Evolutionary conservation across 2,329 filamentous ascomycete species (phyloP).

Genomic region (Gliomastix tumulicola): DNA sequence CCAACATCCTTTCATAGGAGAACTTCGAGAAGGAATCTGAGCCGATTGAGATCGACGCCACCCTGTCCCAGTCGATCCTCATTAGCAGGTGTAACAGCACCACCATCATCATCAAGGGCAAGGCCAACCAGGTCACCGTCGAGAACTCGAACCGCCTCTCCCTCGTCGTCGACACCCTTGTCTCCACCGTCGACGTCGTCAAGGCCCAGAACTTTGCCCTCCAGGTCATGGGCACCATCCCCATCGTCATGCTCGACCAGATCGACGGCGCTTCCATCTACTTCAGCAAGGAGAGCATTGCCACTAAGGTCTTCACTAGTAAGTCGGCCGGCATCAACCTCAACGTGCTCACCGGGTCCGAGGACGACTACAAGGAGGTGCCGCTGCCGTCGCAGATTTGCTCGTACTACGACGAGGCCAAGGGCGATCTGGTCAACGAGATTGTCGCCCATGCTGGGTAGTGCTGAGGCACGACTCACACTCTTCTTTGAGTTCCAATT

Average conservation of each 20-base stretch:
- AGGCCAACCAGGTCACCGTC: conserved; percentile 93
- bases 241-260: conserved; percentile 86
- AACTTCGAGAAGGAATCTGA: conserved; percentile 75
- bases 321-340: conserved; percentile 86
- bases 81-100: conserved; percentile 89
- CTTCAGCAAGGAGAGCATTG: conserved; percentile 69
- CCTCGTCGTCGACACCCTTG: conserved; percentile 80
- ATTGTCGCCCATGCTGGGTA: conserved; percentile 93
- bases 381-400: conserved; percentile 87
- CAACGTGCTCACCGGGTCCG: conserved; percentile 63
- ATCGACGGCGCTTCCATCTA: conserved; percentile 87
- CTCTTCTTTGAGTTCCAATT: too few species aligned
- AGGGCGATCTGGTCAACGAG: conserved; percentile 78
- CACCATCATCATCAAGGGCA: conserved; percentile 82
- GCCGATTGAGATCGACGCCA: conserved; percentile 74
- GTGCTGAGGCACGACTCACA: too few species aligned
- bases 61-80: conserved; percentile 80
- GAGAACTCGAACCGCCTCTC: conserved; percentile 84
- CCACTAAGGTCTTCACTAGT: conserved; percentile 80
- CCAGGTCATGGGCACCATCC: conserved; percentile 81
- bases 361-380: conserved; percentile 81
- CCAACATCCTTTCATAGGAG: conserved; percentile 55
- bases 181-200: conserved; percentile 90
- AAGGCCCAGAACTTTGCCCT: conserved; percentile 91
- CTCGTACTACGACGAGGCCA: conserved; percentile 60